Percentiles rank a stretch among this genome's conserved stretches.
Evolutionary conservation across 257 asterid genomes (phyloP).

Genomic region (Coffea eugenioides): DNA sequence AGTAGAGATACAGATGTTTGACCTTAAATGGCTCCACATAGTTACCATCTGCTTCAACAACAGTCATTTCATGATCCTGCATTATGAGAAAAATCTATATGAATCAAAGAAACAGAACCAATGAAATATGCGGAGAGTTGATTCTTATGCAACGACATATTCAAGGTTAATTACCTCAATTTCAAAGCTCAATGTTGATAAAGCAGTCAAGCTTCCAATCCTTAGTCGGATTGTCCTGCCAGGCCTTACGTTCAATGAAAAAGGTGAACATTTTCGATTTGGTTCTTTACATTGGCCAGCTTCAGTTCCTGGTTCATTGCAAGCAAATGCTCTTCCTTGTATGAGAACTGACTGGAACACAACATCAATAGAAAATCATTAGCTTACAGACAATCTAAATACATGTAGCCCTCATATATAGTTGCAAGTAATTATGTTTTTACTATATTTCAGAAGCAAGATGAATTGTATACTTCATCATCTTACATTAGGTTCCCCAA

Average conservation of each 20-base stretch:
- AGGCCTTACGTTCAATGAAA: slow-evolving; percentile 54
- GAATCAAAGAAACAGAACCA: no score
- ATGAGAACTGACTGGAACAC: slow-evolving; percentile 65
- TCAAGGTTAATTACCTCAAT: slow-evolving; percentile 42
- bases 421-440: no score
- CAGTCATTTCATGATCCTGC: slow-evolving; percentile 65
- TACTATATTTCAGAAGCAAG: no score
- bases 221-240: slow-evolving; percentile 79
- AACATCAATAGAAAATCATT: no score
- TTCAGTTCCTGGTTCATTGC: slow-evolving; percentile 48
- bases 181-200: slow-evolving; percentile 78
- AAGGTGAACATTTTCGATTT: slow-evolving; percentile 62
- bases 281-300: slow-evolving; percentile 56
- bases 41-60: slow-evolving; percentile 91
- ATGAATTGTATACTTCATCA: background rate
- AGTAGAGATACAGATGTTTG: slow-evolving; percentile 66
- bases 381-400: background rate
- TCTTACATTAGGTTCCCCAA: slow-evolving; percentile 84
- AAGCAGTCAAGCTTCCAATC: slow-evolving; percentile 78
- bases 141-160: no score
- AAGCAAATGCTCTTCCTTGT: slow-evolving; percentile 72
- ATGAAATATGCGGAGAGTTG: no score
- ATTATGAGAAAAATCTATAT: no score
- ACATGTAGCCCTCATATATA: no score
- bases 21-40: slow-evolving; percentile 80